Percentiles rank a stretch among this genome's conserved stretches.
Evolutionary conservation across 108 stramenopile genomes (phyloP).

Genomic region (Asterionellopsis glacialis): DNA sequence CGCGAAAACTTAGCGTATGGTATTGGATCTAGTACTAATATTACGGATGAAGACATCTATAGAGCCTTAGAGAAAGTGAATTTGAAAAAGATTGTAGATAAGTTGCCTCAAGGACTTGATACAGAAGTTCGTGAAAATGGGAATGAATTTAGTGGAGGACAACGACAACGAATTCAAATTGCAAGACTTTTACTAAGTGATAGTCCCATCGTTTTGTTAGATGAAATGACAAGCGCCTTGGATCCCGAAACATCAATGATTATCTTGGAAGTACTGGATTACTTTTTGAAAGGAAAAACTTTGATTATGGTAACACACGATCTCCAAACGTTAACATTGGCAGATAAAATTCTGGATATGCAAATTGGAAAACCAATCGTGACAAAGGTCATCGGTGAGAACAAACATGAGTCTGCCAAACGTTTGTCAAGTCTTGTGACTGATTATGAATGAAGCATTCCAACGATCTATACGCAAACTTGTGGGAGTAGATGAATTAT

Average conservation of each 20-base stretch:
- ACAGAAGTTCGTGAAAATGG: not conserved
- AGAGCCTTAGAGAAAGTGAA: not conserved
- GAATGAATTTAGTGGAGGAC: not conserved
- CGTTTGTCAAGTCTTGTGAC: no score
- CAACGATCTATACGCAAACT: no score
- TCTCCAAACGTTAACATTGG: not conserved
- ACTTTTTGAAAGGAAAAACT: not conserved
- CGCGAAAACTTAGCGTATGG: not conserved
- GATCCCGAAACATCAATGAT: constrained; percentile 32
- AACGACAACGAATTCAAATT: not conserved
- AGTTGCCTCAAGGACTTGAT: not conserved
- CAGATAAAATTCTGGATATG: not conserved
- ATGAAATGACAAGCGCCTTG: constrained; percentile 64
- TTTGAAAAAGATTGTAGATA: not conserved
- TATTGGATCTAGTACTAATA: not conserved
- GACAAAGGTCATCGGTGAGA: no score
- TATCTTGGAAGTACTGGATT: constrained; percentile 10
- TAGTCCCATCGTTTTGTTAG: constrained; percentile 27
- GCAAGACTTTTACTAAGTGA: not conserved
- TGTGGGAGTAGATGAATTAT: no score
- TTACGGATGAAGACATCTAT: not conserved
- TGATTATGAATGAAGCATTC: no score
- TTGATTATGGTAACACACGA: constrained; percentile 1
- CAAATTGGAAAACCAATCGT: not conserved
- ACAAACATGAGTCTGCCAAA: no score